Evolutionary conservation across 345 rosid genomes (phyloP).

Genomic region (Streptanthus diversifolius): DNA sequence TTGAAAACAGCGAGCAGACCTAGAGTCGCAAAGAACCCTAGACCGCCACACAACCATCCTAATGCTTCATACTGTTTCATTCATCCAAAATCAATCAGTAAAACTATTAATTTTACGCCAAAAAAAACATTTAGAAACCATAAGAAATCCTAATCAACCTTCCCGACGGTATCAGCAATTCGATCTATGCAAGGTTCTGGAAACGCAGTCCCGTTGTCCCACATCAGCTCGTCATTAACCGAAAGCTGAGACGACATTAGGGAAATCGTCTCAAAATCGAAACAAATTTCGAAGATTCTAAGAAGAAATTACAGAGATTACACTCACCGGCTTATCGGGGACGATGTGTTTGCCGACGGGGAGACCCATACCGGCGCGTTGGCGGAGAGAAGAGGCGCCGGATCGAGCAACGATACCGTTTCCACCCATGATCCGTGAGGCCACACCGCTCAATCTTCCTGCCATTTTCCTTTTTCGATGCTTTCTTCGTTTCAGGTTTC

Average conservation of each 20-base stretch:
- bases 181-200: slow-evolving; percentile 99
- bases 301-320: not conserved
- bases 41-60: slow-evolving; percentile 95
- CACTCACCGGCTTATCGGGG: slow-evolving; percentile 85
- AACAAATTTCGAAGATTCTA: not conserved
- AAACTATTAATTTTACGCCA: not conserved
- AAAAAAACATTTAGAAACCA: not conserved
- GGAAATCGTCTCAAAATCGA: not conserved
- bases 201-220: slow-evolving; percentile 92
- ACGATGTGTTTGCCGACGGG: slow-evolving; percentile 95
- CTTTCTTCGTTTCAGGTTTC: not conserved
- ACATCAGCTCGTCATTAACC: slow-evolving; percentile 82
- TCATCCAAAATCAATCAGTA: not conserved
- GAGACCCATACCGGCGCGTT: slow-evolving; percentile 93
- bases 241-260: slow-evolving; percentile 43
- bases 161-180: slow-evolving; percentile 94
- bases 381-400: slow-evolving; percentile 69
- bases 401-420: slow-evolving; percentile 75
- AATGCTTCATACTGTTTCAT: slow-evolving; percentile 78
- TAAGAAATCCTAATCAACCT: slow-evolving; percentile 41
- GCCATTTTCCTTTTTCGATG: slow-evolving; percentile 51
- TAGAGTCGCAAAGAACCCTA: slow-evolving; percentile 69
- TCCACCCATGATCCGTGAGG: slow-evolving; percentile 84
- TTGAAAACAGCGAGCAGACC: slow-evolving; percentile 75
- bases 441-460: slow-evolving; percentile 67